Percentiles rank a stretch among this genome's conserved stretches.
phyloP scores from a whole-genome alignment of 306 rosid species.

The Gastrolobium bilobum region DNA sequence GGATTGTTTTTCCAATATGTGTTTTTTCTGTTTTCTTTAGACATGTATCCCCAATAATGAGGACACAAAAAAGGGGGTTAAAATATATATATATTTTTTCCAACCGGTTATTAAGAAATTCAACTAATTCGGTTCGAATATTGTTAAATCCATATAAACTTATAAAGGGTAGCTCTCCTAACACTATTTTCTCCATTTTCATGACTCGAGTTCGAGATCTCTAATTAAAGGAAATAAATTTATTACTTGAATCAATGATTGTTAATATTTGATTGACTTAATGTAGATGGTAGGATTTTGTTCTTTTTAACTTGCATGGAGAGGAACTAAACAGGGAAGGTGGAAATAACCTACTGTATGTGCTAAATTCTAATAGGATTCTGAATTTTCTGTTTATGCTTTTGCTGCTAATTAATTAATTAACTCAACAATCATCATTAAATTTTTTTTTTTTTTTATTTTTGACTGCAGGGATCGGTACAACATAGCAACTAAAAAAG shows the following conservation, averaged over 20 bases:
- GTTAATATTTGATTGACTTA: not conserved
- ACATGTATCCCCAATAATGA: not conserved
- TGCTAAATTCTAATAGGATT: constrained; percentile 4
- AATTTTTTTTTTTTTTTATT: not conserved
- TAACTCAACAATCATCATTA: not conserved
- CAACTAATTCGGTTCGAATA: too few species aligned
- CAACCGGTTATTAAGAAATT: too few species aligned
- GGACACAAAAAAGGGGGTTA: not conserved
- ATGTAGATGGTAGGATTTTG: constrained; percentile 2
- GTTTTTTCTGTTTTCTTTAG: not conserved
- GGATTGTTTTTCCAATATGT: not conserved
- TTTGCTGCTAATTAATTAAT: too few species aligned
- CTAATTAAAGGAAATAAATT: too few species aligned
- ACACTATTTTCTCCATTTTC: too few species aligned
- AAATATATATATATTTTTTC: not conserved
- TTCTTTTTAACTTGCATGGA: not conserved
- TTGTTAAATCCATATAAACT: too few species aligned
- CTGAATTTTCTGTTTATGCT: not conserved
- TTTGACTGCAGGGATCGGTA: constrained; percentile 66
- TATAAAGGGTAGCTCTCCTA: too few species aligned
- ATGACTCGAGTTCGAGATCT: too few species aligned
- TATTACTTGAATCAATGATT: too few species aligned
- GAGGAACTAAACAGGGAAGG: not conserved
- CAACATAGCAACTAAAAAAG: constrained; percentile 77
- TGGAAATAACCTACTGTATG: constrained; percentile 16